These are phyloP conservation scores for Apiotrichum laibachii DNA, from an alignment of 1,284 basidiomycete genomes.

Conservation along the genomic window DNA sequence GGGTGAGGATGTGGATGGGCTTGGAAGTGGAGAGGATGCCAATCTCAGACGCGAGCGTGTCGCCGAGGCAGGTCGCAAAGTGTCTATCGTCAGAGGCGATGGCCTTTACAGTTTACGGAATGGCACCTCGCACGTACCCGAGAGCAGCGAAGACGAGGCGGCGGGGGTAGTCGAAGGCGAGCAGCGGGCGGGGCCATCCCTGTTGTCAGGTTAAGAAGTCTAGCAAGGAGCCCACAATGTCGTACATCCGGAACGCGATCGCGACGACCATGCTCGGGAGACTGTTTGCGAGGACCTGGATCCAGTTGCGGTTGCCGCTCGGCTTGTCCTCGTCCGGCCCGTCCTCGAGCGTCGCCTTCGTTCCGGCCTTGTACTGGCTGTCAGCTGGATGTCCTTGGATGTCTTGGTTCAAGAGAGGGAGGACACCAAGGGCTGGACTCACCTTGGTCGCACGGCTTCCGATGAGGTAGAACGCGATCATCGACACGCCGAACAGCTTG, in stretches of 20 bases:
- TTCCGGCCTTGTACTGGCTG: conserved; percentile 50
- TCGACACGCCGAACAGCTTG: conserved; percentile 62
- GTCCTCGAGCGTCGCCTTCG: conserved; percentile 75
- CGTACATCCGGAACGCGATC: conserved; percentile 61
- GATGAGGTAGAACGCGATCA: conserved; percentile 77
- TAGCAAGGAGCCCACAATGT: conserved; percentile 18
- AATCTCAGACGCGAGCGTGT: conserved; percentile 54
- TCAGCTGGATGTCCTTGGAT: not conserved
- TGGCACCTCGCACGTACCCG: conserved; percentile 26
- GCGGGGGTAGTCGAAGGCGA: conserved; percentile 1
- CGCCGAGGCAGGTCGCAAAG: conserved; percentile 35
- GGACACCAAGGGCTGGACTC: conserved; percentile 51
- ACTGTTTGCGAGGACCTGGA: conserved; percentile 77
- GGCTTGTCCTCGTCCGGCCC: conserved; percentile 65
- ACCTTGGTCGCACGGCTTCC: conserved; percentile 84
- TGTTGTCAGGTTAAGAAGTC: conserved; percentile 31
- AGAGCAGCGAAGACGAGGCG: conserved; percentile 22
- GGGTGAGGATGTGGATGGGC: conserved; percentile 72
- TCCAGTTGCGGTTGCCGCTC: conserved; percentile 62
- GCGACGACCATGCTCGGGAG: conserved; percentile 66
- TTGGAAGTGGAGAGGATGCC: conserved; percentile 70
- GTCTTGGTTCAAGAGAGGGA: no score
- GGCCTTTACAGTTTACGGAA: not conserved
- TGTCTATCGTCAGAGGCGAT: conserved; percentile 22
- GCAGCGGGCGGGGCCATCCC: conserved; percentile 9